phyloP scores from a whole-genome alignment of 148 eudicot genomes.

The Chenopodium formosanum region DNA sequence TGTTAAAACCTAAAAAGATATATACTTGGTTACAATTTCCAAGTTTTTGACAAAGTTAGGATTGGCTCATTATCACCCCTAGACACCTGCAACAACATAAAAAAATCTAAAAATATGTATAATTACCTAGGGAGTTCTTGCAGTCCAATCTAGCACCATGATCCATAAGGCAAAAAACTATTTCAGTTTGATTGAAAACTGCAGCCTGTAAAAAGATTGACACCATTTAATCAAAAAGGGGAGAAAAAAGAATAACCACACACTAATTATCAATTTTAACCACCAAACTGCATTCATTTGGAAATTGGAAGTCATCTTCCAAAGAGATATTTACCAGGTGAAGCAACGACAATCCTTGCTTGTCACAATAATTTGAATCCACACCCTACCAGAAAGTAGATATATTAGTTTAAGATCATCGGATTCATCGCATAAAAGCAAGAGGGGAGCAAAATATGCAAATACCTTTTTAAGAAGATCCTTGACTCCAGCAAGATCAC shows the following conservation, averaged over 20 bases:
- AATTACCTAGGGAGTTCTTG: constrained; percentile 74
- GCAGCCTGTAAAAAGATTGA: constrained; percentile 52
- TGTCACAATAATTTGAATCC: constrained; percentile 78
- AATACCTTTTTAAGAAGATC: constrained; percentile 68
- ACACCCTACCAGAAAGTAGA: constrained; percentile 55
- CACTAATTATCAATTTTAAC: background rate
- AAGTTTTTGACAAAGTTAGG: background rate
- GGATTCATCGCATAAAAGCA: constrained; percentile 12
- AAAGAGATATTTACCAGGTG: constrained; percentile 59
- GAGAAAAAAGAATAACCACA: background rate
- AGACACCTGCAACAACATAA: background rate
- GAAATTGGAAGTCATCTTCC: constrained; percentile 5
- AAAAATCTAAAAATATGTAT: background rate
- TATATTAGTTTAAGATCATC: constrained; percentile 21
- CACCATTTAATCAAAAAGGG: background rate
- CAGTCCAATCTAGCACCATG: constrained; percentile 59
- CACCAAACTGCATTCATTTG: background rate
- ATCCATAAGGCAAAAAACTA: constrained; percentile 71
- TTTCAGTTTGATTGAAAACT: constrained; percentile 71
- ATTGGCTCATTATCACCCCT: background rate
- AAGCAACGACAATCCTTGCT: constrained; percentile 69
- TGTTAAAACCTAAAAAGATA: too few species aligned
- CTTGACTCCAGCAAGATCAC: constrained; percentile 58
- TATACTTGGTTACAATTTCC: background rate
- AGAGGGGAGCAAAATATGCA: background rate